Evolutionary conservation across 192 early-diverging fungal genomes (phyloP), one percentile per base, ranked within the genome.

Genomic region (Cetraspora pellucida): DNA sequence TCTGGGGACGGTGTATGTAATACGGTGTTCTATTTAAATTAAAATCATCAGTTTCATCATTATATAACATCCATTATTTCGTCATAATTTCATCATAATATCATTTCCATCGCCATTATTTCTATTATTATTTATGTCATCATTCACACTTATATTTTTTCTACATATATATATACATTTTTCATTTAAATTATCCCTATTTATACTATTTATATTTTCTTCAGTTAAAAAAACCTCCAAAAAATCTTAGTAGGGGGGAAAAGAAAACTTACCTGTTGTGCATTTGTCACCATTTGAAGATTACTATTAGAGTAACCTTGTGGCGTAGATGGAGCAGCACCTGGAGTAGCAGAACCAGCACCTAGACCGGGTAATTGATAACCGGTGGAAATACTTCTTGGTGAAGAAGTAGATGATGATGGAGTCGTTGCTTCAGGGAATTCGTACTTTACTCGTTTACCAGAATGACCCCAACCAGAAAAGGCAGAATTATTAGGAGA

Each of bases 381-480:
- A 1, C 74, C 60, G 43, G 19, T 13, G 7, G 50, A 10, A 43
- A 10, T 66, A n/a, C 54, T 73, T 44, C 55, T 45, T 46, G 72
- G 72, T 45, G 72, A 74, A 50, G 72, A 75, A 10, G 46, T 59
- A 64, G 74, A 27, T 17, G 74, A 75, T 64, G 74, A 64, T 27
- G 74, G 61, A 16, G 74, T 64, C 13, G 74, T 75, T 10, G 74
- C 21, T 27, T 75, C 74, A 7, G 74, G 61, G 23, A 65, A 65
- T 65, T 75, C 74, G 27, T 75, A 75, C 17, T 75, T 75, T 10
- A 75, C 74, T 43, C 74, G 57, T 63, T 75, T 75, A 27, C 74
- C 74, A 16, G 44, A 4, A 44, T 44, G 74, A 57, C 11, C 37
- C 74, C 74, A 75, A 50, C 74, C 74, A 17, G 30, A 47, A 19